A percentile compares a stretch with the other conserved stretches of the same genome.
Conservation (phyloP, 2,329 filamentous ascomycete genomes). For the Ascochyta pisi region DNA sequence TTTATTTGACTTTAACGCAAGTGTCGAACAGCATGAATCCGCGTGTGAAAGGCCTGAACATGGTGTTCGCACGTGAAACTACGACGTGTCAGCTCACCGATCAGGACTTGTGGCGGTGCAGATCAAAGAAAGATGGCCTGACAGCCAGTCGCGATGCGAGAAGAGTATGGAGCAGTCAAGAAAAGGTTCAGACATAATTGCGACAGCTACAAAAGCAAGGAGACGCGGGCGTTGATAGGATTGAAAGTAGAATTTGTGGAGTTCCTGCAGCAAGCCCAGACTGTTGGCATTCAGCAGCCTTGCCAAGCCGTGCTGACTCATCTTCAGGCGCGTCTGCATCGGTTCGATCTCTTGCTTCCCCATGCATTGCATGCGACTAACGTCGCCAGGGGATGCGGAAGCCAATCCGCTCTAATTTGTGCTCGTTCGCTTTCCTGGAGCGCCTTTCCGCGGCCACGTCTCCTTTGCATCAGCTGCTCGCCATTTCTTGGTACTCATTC, state of each 20-base stretch:
- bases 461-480: not conserved
- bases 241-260: not conserved
- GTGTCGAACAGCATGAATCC: not conserved
- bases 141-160: not conserved
- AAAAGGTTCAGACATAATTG: not conserved
- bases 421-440: slow-evolving; percentile 16
- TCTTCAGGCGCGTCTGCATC: not conserved
- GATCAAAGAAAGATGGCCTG: not conserved
- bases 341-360: slow-evolving; percentile 11
- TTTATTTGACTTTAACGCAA: not conserved
- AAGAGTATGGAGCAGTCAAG: not conserved
- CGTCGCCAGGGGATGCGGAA: slow-evolving; percentile 18
- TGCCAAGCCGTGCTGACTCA: slow-evolving; percentile 3
- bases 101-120: slow-evolving; percentile 13
- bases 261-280: not conserved
- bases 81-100: slow-evolving; percentile 16
- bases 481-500: not conserved
- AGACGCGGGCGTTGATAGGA: not conserved
- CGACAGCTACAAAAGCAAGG: not conserved
- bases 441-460: slow-evolving; percentile 1
- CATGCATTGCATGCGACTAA: slow-evolving; percentile 6
- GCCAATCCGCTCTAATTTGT: slow-evolving; percentile 8
- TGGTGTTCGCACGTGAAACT: slow-evolving; percentile 9
- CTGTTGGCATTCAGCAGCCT: not conserved
- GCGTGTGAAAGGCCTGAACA: slow-evolving; percentile 9